Evolutionary conservation across 495 filamentous ascomycete species (phyloP).

Genomic region (Penicillium taxi): DNA sequence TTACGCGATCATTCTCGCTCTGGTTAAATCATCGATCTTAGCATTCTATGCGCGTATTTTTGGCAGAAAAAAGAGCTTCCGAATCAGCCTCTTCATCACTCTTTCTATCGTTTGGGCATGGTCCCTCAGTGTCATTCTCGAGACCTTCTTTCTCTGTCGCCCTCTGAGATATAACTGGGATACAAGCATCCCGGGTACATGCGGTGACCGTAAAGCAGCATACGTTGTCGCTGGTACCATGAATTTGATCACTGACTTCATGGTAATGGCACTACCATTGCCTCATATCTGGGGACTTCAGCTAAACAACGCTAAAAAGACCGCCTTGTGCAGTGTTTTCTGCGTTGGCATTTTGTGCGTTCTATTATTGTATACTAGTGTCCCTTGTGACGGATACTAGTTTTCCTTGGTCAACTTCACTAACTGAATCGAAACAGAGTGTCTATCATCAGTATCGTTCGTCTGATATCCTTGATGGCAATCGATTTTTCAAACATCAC

Average conservation of each 20-base stretch:
- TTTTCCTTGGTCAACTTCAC: too few species aligned
- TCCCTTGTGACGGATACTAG: not conserved
- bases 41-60: too few species aligned
- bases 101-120: too few species aligned
- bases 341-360: not conserved
- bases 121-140: too few species aligned
- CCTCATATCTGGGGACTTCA: slow-evolving; percentile 1
- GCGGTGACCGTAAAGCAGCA: not conserved
- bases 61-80: not conserved
- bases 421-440: not conserved
- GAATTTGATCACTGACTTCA: not conserved
- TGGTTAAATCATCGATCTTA: too few species aligned
- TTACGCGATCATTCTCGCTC: too few species aligned
- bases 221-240: not conserved
- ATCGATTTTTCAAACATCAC: not conserved
- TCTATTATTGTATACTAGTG: not conserved
- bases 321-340: not conserved
- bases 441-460: not conserved
- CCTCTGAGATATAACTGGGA: too few species aligned
- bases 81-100: not conserved
- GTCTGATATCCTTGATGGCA: not conserved
- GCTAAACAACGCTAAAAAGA: not conserved
- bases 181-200: not conserved
- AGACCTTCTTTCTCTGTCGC: too few species aligned
- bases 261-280: not conserved